Percentiles rank a stretch among this genome's conserved stretches.
phyloP scores from a whole-genome alignment of 345 rosid genomes.

The Pelargonium nanum region DNA sequence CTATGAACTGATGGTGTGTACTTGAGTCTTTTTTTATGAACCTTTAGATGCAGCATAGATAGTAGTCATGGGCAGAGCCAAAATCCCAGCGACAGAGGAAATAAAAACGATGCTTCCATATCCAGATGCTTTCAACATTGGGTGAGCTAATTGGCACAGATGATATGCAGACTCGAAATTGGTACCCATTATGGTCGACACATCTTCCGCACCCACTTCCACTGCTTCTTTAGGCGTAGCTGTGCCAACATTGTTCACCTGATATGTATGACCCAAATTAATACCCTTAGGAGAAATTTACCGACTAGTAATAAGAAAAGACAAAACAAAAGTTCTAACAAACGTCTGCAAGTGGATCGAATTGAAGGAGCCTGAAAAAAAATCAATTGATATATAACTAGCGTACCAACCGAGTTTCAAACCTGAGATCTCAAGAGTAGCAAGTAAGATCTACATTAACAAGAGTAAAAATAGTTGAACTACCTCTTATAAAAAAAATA shows the following conservation, averaged over 20 bases:
- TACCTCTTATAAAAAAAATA: no score
- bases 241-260: conserved; percentile 33
- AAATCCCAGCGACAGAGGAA: conserved; percentile 29
- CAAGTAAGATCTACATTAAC: no score
- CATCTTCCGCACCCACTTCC: conserved; percentile 26
- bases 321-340: no score
- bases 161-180: conserved; percentile 50
- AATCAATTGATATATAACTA: no score
- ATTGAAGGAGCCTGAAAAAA: no score
- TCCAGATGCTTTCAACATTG: conserved; percentile 39
- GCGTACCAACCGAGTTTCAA: no score
- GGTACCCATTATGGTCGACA: conserved; percentile 25
- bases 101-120: conserved; percentile 43
- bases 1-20: neutral
- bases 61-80: conserved; percentile 12
- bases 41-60: conserved; percentile 33
- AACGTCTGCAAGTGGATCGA: no score
- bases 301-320: no score
- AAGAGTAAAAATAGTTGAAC: no score
- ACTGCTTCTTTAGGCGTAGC: neutral
- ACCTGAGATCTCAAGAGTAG: no score
- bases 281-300: no score
- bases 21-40: neutral
- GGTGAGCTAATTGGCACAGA: conserved; percentile 48
- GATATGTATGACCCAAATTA: no score